phyloP scores from a whole-genome alignment of 225 moss, liverwort and hornwort species.

The Pseudoscleropodium purum region DNA sequence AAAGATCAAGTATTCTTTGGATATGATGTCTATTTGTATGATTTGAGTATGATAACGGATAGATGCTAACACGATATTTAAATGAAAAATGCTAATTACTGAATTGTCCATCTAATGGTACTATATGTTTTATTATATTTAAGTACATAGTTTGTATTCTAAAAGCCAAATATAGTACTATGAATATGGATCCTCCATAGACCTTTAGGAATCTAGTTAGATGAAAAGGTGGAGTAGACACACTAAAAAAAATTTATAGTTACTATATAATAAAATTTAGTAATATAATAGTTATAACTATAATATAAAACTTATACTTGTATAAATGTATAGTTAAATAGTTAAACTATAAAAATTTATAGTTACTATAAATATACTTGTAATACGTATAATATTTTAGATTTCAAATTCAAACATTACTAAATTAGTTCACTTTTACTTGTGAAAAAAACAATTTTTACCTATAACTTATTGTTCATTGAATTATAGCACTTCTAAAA shows the following conservation, averaged over 20 bases:
- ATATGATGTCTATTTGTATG: background rate
- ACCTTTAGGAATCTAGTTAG: background rate
- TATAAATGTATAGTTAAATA: too few species aligned
- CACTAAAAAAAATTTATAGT: background rate
- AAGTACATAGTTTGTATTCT: too few species aligned
- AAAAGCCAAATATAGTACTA: background rate
- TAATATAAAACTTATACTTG: too few species aligned
- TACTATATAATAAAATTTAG: too few species aligned
- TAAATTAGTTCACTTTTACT: too few species aligned
- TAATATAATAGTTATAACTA: too few species aligned
- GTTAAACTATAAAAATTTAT: too few species aligned
- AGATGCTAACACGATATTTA: background rate
- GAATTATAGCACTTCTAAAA: background rate
- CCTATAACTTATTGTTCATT: background rate
- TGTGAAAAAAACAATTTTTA: background rate
- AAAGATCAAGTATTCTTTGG: too few species aligned
- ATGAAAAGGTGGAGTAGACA: background rate
- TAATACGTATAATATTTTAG: background rate
- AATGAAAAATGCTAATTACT: background rate
- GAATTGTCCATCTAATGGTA: background rate
- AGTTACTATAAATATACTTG: too few species aligned
- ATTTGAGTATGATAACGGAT: background rate
- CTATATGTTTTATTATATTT: background rate
- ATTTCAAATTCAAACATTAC: background rate
- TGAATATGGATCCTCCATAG: rapidly evolving